Conservation (phyloP, 2,329 filamentous ascomycete species). For the Pezicula carpinea region DNA sequence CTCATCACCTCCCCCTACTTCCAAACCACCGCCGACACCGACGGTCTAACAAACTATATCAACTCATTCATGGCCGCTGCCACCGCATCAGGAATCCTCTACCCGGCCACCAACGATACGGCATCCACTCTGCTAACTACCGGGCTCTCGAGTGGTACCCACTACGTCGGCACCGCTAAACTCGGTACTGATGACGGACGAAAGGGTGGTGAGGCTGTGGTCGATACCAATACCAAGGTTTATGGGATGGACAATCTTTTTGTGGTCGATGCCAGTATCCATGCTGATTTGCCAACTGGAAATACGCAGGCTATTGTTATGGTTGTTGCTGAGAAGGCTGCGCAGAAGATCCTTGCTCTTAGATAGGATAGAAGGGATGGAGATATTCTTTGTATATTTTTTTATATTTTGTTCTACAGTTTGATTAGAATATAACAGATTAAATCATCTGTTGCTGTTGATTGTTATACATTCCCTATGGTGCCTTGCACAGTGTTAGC, state of each 20-base stretch:
- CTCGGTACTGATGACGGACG: slow-evolving; percentile 43
- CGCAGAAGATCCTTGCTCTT: neutral
- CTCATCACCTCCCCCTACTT: slow-evolving; percentile 32
- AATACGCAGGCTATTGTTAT: slow-evolving; percentile 63
- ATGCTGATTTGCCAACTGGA: slow-evolving; percentile 60
- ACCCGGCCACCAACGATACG: neutral
- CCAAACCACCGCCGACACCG: slow-evolving; percentile 7
- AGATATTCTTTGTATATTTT: too few species aligned
- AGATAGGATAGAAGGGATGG: too few species aligned
- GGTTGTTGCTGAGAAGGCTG: slow-evolving; percentile 48
- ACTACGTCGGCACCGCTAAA: slow-evolving; percentile 53
- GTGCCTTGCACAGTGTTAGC: too few species aligned
- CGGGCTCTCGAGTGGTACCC: slow-evolving; percentile 13
- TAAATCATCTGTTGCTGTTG: too few species aligned
- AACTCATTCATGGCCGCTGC: neutral
- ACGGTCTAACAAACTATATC: neutral
- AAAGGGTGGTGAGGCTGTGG: slow-evolving; percentile 50
- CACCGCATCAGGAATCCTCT: neutral
- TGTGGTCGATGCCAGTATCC: slow-evolving; percentile 61
- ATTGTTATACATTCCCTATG: too few species aligned
- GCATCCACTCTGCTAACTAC: too few species aligned
- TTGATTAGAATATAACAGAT: too few species aligned
- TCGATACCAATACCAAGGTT: slow-evolving; percentile 57
- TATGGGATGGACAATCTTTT: slow-evolving; percentile 62
- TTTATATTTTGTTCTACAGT: too few species aligned